Percentiles rank a stretch among this genome's conserved stretches.
Conservation (phyloP, 1,284 basidiomycete genomes). For the Moesziomyces aphidis region DNA sequence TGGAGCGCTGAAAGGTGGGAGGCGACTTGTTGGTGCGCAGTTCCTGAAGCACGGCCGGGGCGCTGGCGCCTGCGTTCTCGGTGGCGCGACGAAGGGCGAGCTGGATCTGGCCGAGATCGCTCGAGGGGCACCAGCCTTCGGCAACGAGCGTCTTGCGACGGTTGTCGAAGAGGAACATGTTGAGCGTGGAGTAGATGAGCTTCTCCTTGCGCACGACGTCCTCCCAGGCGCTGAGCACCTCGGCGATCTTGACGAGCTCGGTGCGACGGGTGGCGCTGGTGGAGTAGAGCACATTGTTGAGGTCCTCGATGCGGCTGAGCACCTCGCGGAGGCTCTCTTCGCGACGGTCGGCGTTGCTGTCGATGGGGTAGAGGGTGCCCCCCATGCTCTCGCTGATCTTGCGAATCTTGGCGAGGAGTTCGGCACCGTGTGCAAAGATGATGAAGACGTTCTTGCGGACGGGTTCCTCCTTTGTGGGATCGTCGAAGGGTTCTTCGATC, state of each 20-base stretch:
- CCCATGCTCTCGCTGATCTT: slow-evolving; percentile 99
- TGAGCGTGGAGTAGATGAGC: slow-evolving; percentile 75
- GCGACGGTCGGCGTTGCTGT: slow-evolving; percentile 91
- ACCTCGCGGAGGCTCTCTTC: slow-evolving; percentile 90
- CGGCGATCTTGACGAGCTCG: slow-evolving; percentile 87
- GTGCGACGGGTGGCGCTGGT: slow-evolving; percentile 77
- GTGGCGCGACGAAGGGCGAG: slow-evolving; percentile 90
- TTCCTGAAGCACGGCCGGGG: slow-evolving; percentile 93
- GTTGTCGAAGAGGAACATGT: slow-evolving; percentile 86
- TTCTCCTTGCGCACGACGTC: slow-evolving; percentile 96
- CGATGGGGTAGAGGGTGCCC: slow-evolving; percentile 94
- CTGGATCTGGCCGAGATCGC: slow-evolving; percentile 89
- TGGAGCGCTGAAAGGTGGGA: slow-evolving; percentile 93
- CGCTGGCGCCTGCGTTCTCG: slow-evolving; percentile 90
- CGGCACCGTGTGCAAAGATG: slow-evolving; percentile 97
- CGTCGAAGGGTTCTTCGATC: slow-evolving; percentile 91
- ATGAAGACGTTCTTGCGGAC: slow-evolving; percentile 94
- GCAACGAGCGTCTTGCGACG: slow-evolving; percentile 94
- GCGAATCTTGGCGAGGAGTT: slow-evolving; percentile 94
- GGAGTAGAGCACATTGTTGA: slow-evolving; percentile 82
- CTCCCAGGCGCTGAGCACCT: slow-evolving; percentile 88
- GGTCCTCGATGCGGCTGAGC: slow-evolving; percentile 87
- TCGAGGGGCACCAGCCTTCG: slow-evolving; percentile 96
- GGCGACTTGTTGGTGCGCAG: slow-evolving; percentile 89
- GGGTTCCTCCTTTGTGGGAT: slow-evolving; percentile 75